Base-by-base conservation (phyloP, 805 yeast genomes). In the Pichia phayaonensis region DNA sequence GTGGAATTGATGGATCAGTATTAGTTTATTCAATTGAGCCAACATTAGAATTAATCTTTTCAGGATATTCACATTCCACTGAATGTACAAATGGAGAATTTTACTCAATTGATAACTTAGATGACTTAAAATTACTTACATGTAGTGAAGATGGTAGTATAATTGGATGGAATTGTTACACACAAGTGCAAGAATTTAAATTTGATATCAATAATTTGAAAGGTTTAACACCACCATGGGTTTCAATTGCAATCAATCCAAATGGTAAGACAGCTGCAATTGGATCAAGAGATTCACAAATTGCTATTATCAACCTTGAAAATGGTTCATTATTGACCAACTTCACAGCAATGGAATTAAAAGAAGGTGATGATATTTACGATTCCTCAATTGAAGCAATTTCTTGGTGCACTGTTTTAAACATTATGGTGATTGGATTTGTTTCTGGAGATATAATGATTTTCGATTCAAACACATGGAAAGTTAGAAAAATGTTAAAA, bases 1-100 rank as follows among this genome's bases (percentile, higher is more conserved):
- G 98, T 54, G 92, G 89, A 22, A 72, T 75, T 8, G 97, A 90
- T 66, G 99, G 99, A 3, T 84, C 96, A 0, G 95, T 90, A 4
- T 92, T 97, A 96, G 88, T 84, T 26, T 94, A 90, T 64, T 87
- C 84, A 61, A 75, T 90, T 40, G 82, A 78, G 52, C 73, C 84
- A 46, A 67, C 77, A 12, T 67, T 86, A 48, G 88, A 81, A 51
- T 86, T 83, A 63, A 68, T 86, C 38, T 83, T 86, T 84, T 74
- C 84, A 44, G 94, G 92, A 2, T 86, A 84, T 62, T 80, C 84
- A 20, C 98, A 92, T 68, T 81, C 86, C 51, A 68, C 77, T 51
- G 94, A 90, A 58, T 83, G 92, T 64, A 86, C 90, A 29, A 80
- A 75, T 55, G 97, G 96, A 49, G 75, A 72, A 18, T 94, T 94